Base-by-base conservation (phyloP, 345 rosid genomes). In the Citrus maxima region DNA sequence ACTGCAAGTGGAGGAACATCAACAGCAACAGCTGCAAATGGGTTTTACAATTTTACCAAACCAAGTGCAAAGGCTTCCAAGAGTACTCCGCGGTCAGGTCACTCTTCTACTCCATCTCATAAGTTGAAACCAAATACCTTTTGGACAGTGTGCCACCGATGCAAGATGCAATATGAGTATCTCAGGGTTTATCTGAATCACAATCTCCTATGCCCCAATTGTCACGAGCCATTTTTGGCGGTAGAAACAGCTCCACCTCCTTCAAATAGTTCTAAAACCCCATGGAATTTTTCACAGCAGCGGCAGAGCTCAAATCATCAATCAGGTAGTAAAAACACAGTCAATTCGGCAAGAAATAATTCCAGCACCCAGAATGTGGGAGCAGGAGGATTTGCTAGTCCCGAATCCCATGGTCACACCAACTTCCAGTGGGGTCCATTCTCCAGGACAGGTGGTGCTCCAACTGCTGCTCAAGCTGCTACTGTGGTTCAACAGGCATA, bases 101-200 rank as follows among this genome's bases (percentile, higher is more conserved):
- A 78, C 38, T 14, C 89, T 51, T 34, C 87, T 46, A 65, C 66
- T 25, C 72, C 87, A 40, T 78, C 87, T 21, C 63, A 63, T 72
- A 65, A 78, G 78, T 65, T 79, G 56, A 88, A 89, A 61, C 70
- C 81, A 5, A 76, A 66, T 69, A 92, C 97, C 30, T 90, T 92
- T 46, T 90, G 94, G 97, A 89, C 97, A 30, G 76, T 89, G 24
- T 92, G 97, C 80, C 87, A 83, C 77, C 80, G 82, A 65, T 92
- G 97, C 84, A 89, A 84, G 88, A 82, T 81, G 72, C 97, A 89
- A 65, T 90, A 89, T 59, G 94, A 92, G 80, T 86, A 86, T 80
- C 82, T 81, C 71, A 88, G 91, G 78, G 72, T 80, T 54, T 92
- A 92, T 83, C 85, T 87, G 24, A 89, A 89, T 79, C 88, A 84